Evolutionary conservation across 2,329 filamentous ascomycete genomes (phyloP).

Genomic region (Sporothrix brasiliensis): DNA sequence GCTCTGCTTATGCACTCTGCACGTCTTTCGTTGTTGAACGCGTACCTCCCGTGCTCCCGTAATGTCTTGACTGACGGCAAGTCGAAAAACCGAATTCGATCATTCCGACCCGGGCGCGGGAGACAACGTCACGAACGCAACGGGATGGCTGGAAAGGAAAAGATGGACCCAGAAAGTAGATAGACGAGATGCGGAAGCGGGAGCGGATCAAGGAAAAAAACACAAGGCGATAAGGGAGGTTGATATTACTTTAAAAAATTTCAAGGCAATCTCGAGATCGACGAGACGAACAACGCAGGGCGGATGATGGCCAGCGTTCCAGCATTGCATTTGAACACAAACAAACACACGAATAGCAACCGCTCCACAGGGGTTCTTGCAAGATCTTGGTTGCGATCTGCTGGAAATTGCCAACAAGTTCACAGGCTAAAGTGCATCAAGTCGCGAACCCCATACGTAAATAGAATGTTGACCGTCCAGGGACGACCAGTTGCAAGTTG

Average conservation of each 20-base stretch:
- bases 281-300: neutral
- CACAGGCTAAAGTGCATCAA: constrained; percentile 22
- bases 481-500: neutral
- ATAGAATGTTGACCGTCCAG: neutral
- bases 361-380: neutral
- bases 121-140: constrained; percentile 1
- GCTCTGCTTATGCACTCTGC: neutral
- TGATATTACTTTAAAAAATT: neutral
- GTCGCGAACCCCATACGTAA: neutral
- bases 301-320: neutral
- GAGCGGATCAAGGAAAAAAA: constrained; percentile 17
- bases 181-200: constrained; percentile 20
- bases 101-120: constrained; percentile 14
- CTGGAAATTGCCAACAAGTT: neutral
- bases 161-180: neutral
- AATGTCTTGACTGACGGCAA: neutral
- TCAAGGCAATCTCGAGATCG: neutral
- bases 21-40: neutral
- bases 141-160: neutral
- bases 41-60: constrained; percentile 2
- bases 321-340: neutral
- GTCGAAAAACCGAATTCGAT: neutral
- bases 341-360: neutral
- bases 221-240: neutral
- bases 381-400: constrained; percentile 11